These are phyloP conservation scores for Saturnispora zaruensis DNA, from an alignment of 805 yeast genomes.

Conservation along the genomic window DNA sequence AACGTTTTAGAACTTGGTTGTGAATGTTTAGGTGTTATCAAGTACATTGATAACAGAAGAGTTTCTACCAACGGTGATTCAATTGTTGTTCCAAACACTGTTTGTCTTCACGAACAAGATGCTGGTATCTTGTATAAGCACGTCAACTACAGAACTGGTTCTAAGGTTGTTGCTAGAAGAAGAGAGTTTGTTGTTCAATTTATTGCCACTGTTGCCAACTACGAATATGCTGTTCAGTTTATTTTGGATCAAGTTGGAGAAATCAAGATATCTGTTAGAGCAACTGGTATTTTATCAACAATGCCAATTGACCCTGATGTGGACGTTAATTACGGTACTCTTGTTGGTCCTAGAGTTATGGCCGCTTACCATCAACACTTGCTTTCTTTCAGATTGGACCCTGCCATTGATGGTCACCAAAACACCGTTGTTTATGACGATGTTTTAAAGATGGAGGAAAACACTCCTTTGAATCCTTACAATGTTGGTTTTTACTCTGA, in stretches of 20 bases:
- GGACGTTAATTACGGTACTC: conserved; percentile 57
- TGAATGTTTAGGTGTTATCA: conserved; percentile 74
- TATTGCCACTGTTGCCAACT: conserved; percentile 77
- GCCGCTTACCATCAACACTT: conserved; percentile 84
- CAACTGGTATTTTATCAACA: conserved; percentile 80
- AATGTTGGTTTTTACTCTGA: conserved; percentile 62
- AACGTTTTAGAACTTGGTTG: conserved; percentile 66
- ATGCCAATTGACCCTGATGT: conserved; percentile 69
- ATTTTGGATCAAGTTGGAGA: conserved; percentile 73
- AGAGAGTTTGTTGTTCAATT: conserved; percentile 74
- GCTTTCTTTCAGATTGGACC: conserved; percentile 70
- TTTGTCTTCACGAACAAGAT: conserved; percentile 77
- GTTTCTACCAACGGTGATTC: conserved; percentile 55
- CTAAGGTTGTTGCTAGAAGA: conserved; percentile 67
- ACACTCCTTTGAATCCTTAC: conserved; percentile 49
- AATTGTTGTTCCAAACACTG: conserved; percentile 53
- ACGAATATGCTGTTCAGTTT: conserved; percentile 67
- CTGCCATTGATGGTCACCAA: conserved; percentile 73
- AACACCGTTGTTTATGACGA: conserved; percentile 70
- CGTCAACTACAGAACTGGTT: conserved; percentile 65
- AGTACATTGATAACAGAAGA: conserved; percentile 58
- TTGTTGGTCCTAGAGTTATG: conserved; percentile 70
- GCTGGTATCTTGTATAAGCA: conserved; percentile 72
- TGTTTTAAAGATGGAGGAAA: conserved; percentile 49
- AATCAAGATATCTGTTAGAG: conserved; percentile 70